Percentiles rank a stretch among this genome's conserved stretches.
phyloP scores from a whole-genome alignment of 1,284 basidiomycete genomes.

The Taiwanofungus camphoratus region DNA sequence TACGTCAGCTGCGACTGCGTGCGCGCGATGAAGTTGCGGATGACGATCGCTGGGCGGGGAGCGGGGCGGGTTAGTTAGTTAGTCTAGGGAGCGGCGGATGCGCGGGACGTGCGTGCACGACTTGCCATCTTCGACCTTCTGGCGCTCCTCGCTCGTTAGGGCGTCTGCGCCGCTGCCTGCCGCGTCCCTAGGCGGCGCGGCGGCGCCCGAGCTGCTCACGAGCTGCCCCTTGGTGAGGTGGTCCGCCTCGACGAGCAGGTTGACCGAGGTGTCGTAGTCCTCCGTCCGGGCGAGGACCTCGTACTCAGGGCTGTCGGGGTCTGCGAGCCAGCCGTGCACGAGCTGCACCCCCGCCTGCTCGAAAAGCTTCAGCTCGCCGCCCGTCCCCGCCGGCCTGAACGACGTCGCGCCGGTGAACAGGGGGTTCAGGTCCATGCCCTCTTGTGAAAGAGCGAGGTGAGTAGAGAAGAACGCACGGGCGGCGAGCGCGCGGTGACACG shows the following conservation, averaged over 20 bases:
- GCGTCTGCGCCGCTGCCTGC: conserved; percentile 16
- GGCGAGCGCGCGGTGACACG: too few species aligned
- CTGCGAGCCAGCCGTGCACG: conserved; percentile 90
- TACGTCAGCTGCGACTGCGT: conserved; percentile 85
- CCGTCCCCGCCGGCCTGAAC: conserved; percentile 58
- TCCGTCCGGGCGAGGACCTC: conserved; percentile 43
- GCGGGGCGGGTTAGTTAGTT: not conserved
- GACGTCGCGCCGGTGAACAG: conserved; percentile 63
- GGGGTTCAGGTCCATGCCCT: conserved; percentile 84
- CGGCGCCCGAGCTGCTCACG: conserved; percentile 33
- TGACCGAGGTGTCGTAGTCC: conserved; percentile 70
- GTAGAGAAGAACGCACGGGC: conserved; percentile 2
- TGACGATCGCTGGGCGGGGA: conserved; percentile 59
- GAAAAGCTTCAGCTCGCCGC: conserved; percentile 80
- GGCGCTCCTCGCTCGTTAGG: conserved; percentile 44
- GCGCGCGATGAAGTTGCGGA: conserved; percentile 66
- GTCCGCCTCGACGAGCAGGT: conserved; percentile 72
- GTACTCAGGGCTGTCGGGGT: conserved; percentile 62
- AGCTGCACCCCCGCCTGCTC: conserved; percentile 75
- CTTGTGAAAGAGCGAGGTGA: conserved; percentile 29
- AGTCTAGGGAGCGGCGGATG: too few species aligned
- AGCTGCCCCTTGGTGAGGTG: conserved; percentile 61
- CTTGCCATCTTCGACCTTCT: conserved; percentile 64
- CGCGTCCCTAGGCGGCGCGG: conserved; percentile 8
- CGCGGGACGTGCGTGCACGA: conserved; percentile 4